phyloP scores from a whole-genome alignment of 768 basidiomycete species.

The Saitozyma podzolica region DNA sequence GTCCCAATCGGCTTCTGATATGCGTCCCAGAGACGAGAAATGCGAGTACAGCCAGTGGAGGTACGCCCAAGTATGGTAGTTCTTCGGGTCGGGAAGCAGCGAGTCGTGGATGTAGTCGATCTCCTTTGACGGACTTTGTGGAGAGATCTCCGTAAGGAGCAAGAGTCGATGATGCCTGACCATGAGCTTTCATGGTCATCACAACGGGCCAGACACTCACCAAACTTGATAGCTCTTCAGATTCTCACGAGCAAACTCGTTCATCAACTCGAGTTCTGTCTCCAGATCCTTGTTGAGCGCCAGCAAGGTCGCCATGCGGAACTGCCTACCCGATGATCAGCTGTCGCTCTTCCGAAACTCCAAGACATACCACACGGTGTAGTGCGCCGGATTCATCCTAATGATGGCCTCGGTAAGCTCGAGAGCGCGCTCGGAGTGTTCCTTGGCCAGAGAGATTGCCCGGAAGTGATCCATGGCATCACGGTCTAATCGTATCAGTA shows the following conservation, averaged over 20 bases:
- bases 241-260: constrained; percentile 75
- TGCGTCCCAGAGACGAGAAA: constrained; percentile 56
- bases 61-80: constrained; percentile 99
- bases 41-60: constrained; percentile 89
- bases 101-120: constrained; percentile 74
- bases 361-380: constrained; percentile 77
- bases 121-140: constrained; percentile 58
- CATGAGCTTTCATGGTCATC: constrained; percentile 2
- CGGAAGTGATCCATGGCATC: constrained; percentile 93
- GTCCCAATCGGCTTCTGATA: constrained; percentile 39
- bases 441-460: constrained; percentile 71
- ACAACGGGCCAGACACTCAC: constrained; percentile 63
- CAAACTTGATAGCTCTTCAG: constrained; percentile 98
- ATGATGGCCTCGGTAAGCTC: constrained; percentile 87
- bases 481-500: constrained; percentile 64
- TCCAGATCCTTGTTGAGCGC: constrained; percentile 67
- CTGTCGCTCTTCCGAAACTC: neutral
- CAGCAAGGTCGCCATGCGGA: constrained; percentile 83
- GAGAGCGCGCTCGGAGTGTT: constrained; percentile 78
- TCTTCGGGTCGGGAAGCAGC: constrained; percentile 79
- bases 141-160: constrained; percentile 50
- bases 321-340: constrained; percentile 67
- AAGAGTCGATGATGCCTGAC: constrained; percentile 57
- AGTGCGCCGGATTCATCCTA: constrained; percentile 90
- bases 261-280: constrained; percentile 80